Evolutionary conservation across 768 basidiomycete species (phyloP), one percentile per base, ranked within the genome.

Genomic region (Tubosaeta sp.): DNA sequence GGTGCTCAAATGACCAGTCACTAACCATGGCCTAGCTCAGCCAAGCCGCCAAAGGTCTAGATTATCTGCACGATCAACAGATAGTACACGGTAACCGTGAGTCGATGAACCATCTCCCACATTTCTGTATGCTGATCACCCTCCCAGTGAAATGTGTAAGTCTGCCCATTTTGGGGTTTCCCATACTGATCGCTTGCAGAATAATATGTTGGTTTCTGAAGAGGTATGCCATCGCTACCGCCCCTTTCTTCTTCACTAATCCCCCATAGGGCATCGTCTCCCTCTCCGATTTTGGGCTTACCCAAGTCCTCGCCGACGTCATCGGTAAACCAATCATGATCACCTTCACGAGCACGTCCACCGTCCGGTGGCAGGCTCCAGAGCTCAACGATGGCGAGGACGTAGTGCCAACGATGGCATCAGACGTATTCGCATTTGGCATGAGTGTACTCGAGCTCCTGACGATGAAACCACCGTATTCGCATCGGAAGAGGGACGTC

Each of bases 251-350:
- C 9, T 11, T 11, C 16, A 4, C 29, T 51, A 29, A 46, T 4
- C 32, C 32, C 1, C n/a, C 51, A 6, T 45, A 83, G 82, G 76
- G 73, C 12, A 69, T 77, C 54, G 76, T 82, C 22, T 71, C 77
- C 29, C 78, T 85, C 13, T 80, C 78, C 53, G 83, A 85, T 56
- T 84, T 85, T 60, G 82, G 82, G 38, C 77, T 84, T 69, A 78
- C 83, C 16, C 82, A 80, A 59, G 69, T 83, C 25, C 74, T 84
- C 32, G 77, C 78, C 51, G 80, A 82, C 38, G 73, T 83, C 25
- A 77, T 80, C 1, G 80, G 79, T 49, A 76, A 65, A 51, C 60
- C 69, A 24, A 72, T 73, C 30, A 74, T 77, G 24, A 60, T 68
- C n/a, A 76, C 74, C 4, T 64, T 83, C 46, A 78, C 79, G 1